Evolutionary conservation across 768 basidiomycete genomes (phyloP).

Genomic region (Psilocybe cubensis): DNA sequence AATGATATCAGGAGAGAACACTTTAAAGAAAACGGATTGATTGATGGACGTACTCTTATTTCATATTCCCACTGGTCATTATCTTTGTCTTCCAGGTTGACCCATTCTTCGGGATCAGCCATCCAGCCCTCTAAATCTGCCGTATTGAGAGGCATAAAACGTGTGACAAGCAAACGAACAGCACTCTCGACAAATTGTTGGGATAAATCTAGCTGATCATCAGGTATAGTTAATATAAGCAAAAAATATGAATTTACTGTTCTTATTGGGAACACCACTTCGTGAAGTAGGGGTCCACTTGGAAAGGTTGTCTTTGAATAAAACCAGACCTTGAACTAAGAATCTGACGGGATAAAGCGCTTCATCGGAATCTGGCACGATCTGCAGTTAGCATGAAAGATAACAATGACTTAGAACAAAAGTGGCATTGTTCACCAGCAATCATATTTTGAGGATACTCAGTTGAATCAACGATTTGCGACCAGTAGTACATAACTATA

Average conservation of each 20-base stretch:
- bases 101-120: slow-evolving; percentile 93
- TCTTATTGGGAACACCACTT: slow-evolving; percentile 61
- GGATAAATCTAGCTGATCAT: slow-evolving; percentile 52
- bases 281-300: slow-evolving; percentile 75
- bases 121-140: slow-evolving; percentile 84
- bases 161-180: slow-evolving; percentile 75
- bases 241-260: slow-evolving; percentile 43
- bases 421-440: slow-evolving; percentile 45
- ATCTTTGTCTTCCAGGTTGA: slow-evolving; percentile 86
- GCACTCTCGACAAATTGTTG: slow-evolving; percentile 75
- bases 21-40: background rate
- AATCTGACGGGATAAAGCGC: slow-evolving; percentile 79
- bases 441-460: slow-evolving; percentile 53
- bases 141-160: slow-evolving; percentile 84
- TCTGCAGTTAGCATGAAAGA: background rate
- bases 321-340: slow-evolving; percentile 82
- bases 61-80: slow-evolving; percentile 94
- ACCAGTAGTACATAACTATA: slow-evolving; percentile 82
- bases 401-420: background rate
- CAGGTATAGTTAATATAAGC: background rate
- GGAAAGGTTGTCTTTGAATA: slow-evolving; percentile 82
- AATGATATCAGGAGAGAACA: background rate
- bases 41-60: slow-evolving; percentile 65
- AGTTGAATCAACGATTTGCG: slow-evolving; percentile 75
- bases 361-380: slow-evolving; percentile 55